Evolutionary conservation across 345 rosid species (phyloP), one percentile per base, ranked within the genome.

Genomic region (Atalantia buxifolia): DNA sequence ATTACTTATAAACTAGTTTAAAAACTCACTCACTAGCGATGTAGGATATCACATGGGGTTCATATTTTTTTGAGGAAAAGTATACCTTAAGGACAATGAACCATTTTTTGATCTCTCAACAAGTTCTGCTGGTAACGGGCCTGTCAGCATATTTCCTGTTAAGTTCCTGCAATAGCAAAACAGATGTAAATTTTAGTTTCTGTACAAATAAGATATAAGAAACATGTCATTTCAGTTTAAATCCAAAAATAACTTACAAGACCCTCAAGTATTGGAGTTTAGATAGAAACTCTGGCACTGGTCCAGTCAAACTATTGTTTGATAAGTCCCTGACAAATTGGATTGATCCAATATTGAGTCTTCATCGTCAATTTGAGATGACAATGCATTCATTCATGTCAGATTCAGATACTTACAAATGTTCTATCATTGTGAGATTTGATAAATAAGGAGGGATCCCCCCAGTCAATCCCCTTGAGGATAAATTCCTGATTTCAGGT

Each of bases 381-480:
- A 74, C 1, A 45, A 21, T 12, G 13, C 9, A 21, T 4, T 48
- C 24, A 33, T 42, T 66, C 4, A 25, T 25, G 24, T 25, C 5
- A 12, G 45, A 61, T 21, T 7, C 21, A 30, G 53, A 22, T 50
- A 59, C 86, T 84, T 79, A 83, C 86, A 87, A 42, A 33, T 38
- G 50, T 53, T 76, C 63, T 30, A 87, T 22, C 28, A 57, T 33
- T 12, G 73, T 70, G 10, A 87, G 86, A 71, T 83, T 76, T 5
- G 78, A 53, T 50, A 84, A 69, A 33, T 61, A 75, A 55, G 71
- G 45, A 67, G 80, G 71, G 66, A 87, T 74, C 61, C 48, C 78
- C 22, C 83, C 89, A 1, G n/a, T 81, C 80, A 87, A 77, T 6
- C 78, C 82, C 28, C 80, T 82, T 0, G 83, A 87, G 2, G 86